Conservation (phyloP, 495 filamentous ascomycete species). For the Penicillium macrosclerotiorum region DNA sequence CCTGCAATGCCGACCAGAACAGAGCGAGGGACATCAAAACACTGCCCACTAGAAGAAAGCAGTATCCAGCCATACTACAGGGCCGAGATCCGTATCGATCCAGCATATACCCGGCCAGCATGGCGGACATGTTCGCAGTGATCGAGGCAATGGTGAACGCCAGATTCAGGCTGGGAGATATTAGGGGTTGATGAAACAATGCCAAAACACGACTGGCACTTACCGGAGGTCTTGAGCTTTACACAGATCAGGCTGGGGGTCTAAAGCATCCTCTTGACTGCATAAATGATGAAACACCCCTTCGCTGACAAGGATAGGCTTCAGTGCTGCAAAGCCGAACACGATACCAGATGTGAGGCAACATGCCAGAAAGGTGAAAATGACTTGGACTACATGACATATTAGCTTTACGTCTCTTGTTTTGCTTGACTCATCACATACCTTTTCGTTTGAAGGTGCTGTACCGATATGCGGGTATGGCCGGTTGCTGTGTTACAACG, state of each 20-base stretch:
- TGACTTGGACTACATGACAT: conserved; percentile 10
- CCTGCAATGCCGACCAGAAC: conserved; percentile 53
- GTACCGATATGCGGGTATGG: conserved; percentile 14
- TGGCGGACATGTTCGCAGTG: conserved; percentile 74
- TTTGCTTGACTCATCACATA: neutral
- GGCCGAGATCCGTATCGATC: conserved; percentile 65
- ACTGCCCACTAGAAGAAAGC: conserved; percentile 56
- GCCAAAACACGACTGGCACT: neutral
- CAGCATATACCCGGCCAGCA: conserved; percentile 69
- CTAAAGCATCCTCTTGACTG: conserved; percentile 42
- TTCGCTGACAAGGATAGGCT: conserved; percentile 65
- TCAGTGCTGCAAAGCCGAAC: conserved; percentile 73
- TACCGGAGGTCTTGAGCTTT: conserved; percentile 65
- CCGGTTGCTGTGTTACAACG: conserved; percentile 5
- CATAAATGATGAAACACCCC: conserved; percentile 56
- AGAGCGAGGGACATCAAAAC: conserved; percentile 58
- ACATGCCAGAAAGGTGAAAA: conserved; percentile 15
- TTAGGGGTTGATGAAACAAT: conserved; percentile 3
- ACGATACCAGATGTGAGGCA: conserved; percentile 54
- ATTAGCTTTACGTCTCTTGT: neutral
- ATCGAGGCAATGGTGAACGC: conserved; percentile 88
- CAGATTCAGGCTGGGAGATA: conserved; percentile 52
- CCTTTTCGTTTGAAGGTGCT: conserved; percentile 10
- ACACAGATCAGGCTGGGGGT: conserved; percentile 51
- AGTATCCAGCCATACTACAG: conserved; percentile 52